Conservation (phyloP, 305 asterid species). For the Ilex paraguariensis region DNA sequence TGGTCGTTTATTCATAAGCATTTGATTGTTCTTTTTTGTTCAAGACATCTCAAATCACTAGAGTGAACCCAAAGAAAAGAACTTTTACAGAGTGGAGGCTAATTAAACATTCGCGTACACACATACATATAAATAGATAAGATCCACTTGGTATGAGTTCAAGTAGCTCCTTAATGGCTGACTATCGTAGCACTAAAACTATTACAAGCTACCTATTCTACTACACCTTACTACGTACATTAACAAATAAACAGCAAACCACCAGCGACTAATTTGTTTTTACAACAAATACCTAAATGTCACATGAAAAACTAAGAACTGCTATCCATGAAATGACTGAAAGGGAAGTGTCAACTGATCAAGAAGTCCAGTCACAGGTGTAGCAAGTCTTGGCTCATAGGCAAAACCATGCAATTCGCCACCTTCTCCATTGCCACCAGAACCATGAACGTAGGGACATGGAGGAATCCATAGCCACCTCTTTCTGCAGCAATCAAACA, state of each 20-base stretch:
- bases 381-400: conserved; percentile 63
- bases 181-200: neutral
- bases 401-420: conserved; percentile 73
- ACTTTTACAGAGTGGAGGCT: neutral
- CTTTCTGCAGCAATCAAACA: conserved; percentile 62
- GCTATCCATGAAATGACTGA: conserved; percentile 32
- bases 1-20: too few relatives aligned
- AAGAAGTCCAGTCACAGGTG: conserved; percentile 74
- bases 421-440: conserved; percentile 10
- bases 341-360: conserved; percentile 78
- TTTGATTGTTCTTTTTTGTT: too few relatives aligned
- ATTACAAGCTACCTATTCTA: neutral
- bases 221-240: neutral
- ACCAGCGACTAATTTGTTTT: too few relatives aligned
- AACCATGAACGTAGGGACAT: conserved; percentile 41
- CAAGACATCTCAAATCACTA: too few relatives aligned
- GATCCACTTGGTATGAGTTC: neutral
- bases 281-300: neutral
- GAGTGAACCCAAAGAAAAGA: too few relatives aligned
- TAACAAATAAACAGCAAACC: neutral
- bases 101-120: neutral
- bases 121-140: neutral
- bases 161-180: too few relatives aligned
- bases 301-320: too few relatives aligned
- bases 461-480: conserved; percentile 82